Percentiles rank a stretch among this genome's conserved stretches.
phyloP scores from a whole-genome alignment of 2,329 filamentous ascomycete genomes.

The Hymenoscyphus repandus region DNA sequence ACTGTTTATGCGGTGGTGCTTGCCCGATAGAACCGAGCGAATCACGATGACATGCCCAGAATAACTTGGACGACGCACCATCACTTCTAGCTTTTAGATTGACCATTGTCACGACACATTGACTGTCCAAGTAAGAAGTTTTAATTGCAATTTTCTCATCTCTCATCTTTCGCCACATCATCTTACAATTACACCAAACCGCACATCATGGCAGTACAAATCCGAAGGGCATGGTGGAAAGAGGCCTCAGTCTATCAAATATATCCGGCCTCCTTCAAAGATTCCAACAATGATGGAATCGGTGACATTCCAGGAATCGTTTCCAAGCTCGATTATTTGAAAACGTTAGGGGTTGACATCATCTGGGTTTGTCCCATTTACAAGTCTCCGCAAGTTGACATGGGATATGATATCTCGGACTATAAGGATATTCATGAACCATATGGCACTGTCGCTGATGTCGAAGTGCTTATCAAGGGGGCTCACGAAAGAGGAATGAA shows the following conservation, averaged over 20 bases:
- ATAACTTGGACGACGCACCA: no score
- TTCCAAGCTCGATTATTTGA: conserved; percentile 56
- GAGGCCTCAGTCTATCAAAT: conserved; percentile 48
- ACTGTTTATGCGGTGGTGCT: no score
- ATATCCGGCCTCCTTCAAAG: conserved; percentile 53
- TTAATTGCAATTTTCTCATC: no score
- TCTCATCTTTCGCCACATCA: no score
- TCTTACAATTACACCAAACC: no score
- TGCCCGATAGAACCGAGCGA: no score
- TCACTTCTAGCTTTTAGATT: no score
- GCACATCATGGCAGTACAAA: no score
- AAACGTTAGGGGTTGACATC: conserved; percentile 55
- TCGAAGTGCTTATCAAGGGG: conserved; percentile 56
- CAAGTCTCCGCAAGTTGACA: conserved; percentile 59
- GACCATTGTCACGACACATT: no score
- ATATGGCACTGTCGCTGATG: conserved; percentile 63
- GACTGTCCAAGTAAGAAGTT: no score
- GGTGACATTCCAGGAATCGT: conserved; percentile 61
- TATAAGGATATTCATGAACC: conserved; percentile 61
- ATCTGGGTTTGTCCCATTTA: conserved; percentile 66
- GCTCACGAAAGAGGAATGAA: conserved; percentile 58
- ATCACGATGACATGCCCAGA: no score
- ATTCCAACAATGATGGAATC: conserved; percentile 53
- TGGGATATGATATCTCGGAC: conserved; percentile 70
- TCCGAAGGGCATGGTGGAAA: conserved; percentile 34